phyloP scores from a whole-genome alignment of 2,329 filamentous ascomycete genomes.

The Chaetomium globosum region DNA sequence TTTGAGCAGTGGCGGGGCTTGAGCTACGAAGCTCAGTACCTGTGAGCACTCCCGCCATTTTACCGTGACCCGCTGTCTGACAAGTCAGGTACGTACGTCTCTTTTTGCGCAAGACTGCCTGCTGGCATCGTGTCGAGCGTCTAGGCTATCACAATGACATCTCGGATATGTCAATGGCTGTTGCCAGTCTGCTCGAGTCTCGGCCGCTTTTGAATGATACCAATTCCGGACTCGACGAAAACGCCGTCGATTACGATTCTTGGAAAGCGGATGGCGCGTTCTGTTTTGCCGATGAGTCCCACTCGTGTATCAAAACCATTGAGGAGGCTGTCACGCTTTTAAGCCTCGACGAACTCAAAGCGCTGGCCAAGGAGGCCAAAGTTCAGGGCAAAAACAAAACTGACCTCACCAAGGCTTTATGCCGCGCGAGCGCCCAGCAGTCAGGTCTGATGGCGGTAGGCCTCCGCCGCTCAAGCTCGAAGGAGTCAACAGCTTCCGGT shows the following conservation, averaged over 20 bases:
- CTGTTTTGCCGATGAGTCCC: constrained; percentile 78
- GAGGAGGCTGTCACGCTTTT: constrained; percentile 83
- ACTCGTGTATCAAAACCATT: constrained; percentile 71
- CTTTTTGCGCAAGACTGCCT: constrained; percentile 87
- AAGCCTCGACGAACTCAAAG: constrained; percentile 84
- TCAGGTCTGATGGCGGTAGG: constrained; percentile 71
- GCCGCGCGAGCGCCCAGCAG: constrained; percentile 74
- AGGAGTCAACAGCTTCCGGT: constrained; percentile 55
- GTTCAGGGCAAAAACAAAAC: constrained; percentile 85
- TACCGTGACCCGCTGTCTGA: constrained; percentile 19
- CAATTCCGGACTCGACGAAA: constrained; percentile 31
- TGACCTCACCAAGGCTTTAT: constrained; percentile 74
- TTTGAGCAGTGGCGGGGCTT: constrained; percentile 76
- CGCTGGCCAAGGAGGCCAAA: constrained; percentile 81
- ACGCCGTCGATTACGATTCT: constrained; percentile 44
- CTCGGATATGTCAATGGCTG: constrained; percentile 68
- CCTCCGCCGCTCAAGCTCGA: constrained; percentile 65
- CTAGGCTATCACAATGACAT: constrained; percentile 84
- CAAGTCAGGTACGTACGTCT: constrained; percentile 77
- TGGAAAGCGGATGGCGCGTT: constrained; percentile 60
- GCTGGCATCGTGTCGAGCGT: constrained; percentile 82
- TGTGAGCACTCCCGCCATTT: constrained; percentile 58
- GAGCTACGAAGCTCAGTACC: constrained; percentile 83
- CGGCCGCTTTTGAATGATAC: constrained; percentile 56
- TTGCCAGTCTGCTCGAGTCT: constrained; percentile 62